Percentiles rank a stretch among this genome's conserved stretches.
phyloP scores from a whole-genome alignment of 352 stramenopile genomes.

The Globisporangium nodosum region DNA sequence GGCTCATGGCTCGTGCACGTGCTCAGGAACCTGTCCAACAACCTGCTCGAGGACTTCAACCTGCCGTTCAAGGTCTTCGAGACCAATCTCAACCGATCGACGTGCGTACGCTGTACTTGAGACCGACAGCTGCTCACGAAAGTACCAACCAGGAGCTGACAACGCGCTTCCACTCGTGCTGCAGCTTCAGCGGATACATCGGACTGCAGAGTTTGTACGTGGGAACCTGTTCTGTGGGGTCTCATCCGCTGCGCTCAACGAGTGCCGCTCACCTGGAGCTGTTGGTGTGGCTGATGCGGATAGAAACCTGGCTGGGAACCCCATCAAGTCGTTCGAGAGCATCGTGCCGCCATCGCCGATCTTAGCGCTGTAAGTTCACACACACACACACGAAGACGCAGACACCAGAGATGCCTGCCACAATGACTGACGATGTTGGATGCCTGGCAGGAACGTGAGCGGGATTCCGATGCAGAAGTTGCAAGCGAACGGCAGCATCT shows the following conservation, averaged over 20 bases:
- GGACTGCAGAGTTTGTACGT: not conserved
- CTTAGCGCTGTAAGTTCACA: constrained; percentile 4
- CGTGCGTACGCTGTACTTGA: not conserved
- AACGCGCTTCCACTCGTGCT: not conserved
- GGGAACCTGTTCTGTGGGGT: not conserved
- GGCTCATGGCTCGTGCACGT: not conserved
- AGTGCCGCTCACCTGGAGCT: not conserved
- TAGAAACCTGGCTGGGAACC: constrained; percentile 12
- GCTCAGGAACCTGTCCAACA: constrained; percentile 9
- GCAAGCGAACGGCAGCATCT: not conserved
- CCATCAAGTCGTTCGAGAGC: constrained; percentile 7
- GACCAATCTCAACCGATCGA: not conserved
- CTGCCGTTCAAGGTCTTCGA: constrained; percentile 2
- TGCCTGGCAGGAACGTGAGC: constrained; percentile 6
- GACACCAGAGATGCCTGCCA: not conserved
- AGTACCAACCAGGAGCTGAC: not conserved
- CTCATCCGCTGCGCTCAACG: not conserved
- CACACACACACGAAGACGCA: no score
- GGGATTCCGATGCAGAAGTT: not conserved
- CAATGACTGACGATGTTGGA: not conserved
- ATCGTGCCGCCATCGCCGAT: constrained; percentile 3
- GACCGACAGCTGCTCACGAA: not conserved
- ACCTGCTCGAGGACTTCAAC: constrained; percentile 11
- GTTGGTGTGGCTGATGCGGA: not conserved
- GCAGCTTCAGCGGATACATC: not conserved